These are phyloP conservation scores for Microthlaspi erraticum DNA, from an alignment of 345 rosid genomes.

Conservation along the genomic window DNA sequence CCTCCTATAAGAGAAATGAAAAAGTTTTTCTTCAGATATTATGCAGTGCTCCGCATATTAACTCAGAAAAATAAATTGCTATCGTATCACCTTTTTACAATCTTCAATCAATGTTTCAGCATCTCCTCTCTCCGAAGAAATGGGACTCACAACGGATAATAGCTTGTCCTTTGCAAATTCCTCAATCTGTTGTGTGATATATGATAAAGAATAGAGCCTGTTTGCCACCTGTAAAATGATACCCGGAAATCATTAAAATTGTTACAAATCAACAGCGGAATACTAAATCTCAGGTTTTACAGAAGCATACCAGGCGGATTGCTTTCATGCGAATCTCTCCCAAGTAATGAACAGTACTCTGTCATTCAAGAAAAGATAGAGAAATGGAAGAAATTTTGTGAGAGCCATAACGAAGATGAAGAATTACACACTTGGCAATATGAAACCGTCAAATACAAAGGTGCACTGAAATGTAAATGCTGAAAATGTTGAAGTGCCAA, in stretches of 20 bases:
- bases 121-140: slow-evolving; percentile 50
- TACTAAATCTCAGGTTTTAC: slow-evolving; percentile 24
- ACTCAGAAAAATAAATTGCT: slow-evolving; percentile 7
- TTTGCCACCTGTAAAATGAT: slow-evolving; percentile 80
- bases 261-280: slow-evolving; percentile 6
- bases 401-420: slow-evolving; percentile 19
- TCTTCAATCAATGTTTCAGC: slow-evolving; percentile 54
- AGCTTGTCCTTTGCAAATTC: slow-evolving; percentile 77
- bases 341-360: slow-evolving; percentile 91
- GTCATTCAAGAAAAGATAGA: slow-evolving; percentile 38
- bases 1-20: slow-evolving; percentile 48
- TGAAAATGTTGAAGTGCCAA: slow-evolving; percentile 16
- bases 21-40: slow-evolving; percentile 16
- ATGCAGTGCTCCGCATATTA: slow-evolving; percentile 27
- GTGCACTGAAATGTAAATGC: slow-evolving; percentile 3
- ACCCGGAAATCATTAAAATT: slow-evolving; percentile 14
- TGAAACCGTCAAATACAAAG: not conserved
- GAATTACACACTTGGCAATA: slow-evolving; percentile 1
- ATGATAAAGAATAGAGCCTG: slow-evolving; percentile 81
- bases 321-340: slow-evolving; percentile 99
- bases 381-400: slow-evolving; percentile 21
- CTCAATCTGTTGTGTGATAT: slow-evolving; percentile 81
- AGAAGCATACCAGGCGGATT: slow-evolving; percentile 76
- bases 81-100: slow-evolving; percentile 58
- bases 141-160: slow-evolving; percentile 56